Conservation (phyloP, 2,329 filamentous ascomycete species). For the Cucurbitaria berberidis region DNA sequence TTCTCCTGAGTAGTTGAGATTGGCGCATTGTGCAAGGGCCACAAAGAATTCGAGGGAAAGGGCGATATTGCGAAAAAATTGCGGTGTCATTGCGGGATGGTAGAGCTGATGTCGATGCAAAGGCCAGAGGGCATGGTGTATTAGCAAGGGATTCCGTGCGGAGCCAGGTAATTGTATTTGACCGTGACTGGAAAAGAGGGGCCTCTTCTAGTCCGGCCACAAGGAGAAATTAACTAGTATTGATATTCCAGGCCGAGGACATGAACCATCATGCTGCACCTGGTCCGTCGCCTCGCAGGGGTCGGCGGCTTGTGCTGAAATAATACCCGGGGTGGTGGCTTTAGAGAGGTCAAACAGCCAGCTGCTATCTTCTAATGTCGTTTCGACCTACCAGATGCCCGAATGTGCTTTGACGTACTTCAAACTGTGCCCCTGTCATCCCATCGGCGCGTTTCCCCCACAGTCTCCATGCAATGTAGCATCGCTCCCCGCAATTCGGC, state of each 20-base stretch:
- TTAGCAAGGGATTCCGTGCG: slow-evolving; percentile 34
- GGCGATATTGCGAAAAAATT: slow-evolving; percentile 37
- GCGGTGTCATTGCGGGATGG: slow-evolving; percentile 43
- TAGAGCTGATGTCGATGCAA: slow-evolving; percentile 36
- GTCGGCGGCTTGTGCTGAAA: slow-evolving; percentile 42
- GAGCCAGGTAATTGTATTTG: slow-evolving; percentile 44
- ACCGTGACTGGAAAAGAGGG: slow-evolving; percentile 41
- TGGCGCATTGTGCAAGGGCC: slow-evolving; percentile 21
- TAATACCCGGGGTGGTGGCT: slow-evolving; percentile 28
- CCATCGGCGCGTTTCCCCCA: slow-evolving; percentile 34
- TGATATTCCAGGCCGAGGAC: slow-evolving; percentile 41
- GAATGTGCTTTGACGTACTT: slow-evolving; percentile 13
- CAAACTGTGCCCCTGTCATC: slow-evolving; percentile 12
- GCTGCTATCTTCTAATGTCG: slow-evolving; percentile 25
- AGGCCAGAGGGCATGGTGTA: slow-evolving; percentile 41
- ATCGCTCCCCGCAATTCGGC: slow-evolving; percentile 37
- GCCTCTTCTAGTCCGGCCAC: slow-evolving; percentile 42
- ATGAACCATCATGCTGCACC: slow-evolving; percentile 38
- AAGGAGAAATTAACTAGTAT: slow-evolving; percentile 46
- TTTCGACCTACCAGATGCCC: slow-evolving; percentile 30
- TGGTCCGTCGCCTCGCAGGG: slow-evolving; percentile 40
- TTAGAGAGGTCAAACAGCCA: slow-evolving; percentile 27
- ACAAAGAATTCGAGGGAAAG: slow-evolving; percentile 33
- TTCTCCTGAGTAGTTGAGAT: slow-evolving; percentile 38
- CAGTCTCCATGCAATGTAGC: slow-evolving; percentile 32